Evolutionary conservation across 2,329 filamentous ascomycete genomes (phyloP), one percentile per base, ranked within the genome.

Genomic region (Nothophoma quercina): DNA sequence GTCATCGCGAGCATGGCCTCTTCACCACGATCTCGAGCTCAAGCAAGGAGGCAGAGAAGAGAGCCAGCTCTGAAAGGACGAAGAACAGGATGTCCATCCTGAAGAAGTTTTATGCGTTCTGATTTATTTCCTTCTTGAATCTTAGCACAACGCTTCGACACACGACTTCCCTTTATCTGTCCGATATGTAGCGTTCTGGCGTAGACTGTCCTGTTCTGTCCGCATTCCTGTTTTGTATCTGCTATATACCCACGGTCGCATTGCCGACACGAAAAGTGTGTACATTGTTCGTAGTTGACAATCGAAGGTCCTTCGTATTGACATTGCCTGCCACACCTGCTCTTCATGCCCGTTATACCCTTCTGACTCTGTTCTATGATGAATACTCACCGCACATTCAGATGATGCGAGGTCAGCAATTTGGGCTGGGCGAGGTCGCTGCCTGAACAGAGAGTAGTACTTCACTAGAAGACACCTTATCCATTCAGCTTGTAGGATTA

Each of bases 191-290:
- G 30, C 15, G 13, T 1, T 29, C 12, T 35, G 10, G 36, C 12
- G 7, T 10, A 23, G n/a, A 19, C n/a, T 22, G 26, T 33, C 15
- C 5, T 29, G 3, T 39, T 53, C 35, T 40, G n/a, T 47, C 30
- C 18, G 25, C 41, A 51, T 54, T 42, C 23, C 21, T 51, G 25
- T 15, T 26, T 45, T 42, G 30, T 34, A 48, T 40, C 35, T 53
- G 60, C 55, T 61, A 50, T 60, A 64, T 64, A 64, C 61, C 61
- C 61, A 41, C 35, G 28, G 48, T 51, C 48, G 41, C 48, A 19
- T 18, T 18, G 35, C 41, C 35, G 41, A 51, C 35, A 29, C 29
- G n/a, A 35, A 51, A 51, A 34, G 40, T 34, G 34, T 23, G 12
- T 29, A 23, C 19, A 36, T 15, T 32, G 19, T 39, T 39, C 7